phyloP scores from a whole-genome alignment of 139 green algal genomes.

The Picochlorum costavermella region DNA sequence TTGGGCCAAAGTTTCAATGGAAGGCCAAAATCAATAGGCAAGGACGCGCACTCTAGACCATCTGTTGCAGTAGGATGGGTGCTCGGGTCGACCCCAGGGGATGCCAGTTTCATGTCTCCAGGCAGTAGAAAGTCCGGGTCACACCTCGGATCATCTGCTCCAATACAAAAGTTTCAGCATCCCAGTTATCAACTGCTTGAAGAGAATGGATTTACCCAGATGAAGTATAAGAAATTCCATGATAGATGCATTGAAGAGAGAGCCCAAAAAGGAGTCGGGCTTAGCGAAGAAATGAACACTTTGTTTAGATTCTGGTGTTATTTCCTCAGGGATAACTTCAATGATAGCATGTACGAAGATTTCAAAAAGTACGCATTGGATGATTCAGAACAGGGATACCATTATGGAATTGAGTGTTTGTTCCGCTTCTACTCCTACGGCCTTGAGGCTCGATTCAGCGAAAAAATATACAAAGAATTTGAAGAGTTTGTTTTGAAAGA shows the following conservation, averaged over 20 bases:
- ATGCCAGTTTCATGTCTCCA: constrained; percentile 7
- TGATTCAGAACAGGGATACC: constrained; percentile 54
- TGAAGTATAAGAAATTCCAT: constrained; percentile 80
- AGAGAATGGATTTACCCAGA: constrained; percentile 89
- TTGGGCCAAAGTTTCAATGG: constrained; percentile 25
- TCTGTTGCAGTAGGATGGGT: constrained; percentile 59
- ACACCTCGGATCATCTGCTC: constrained; percentile 27
- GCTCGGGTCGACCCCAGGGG: constrained; percentile 62
- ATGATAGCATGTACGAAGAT: constrained; percentile 82
- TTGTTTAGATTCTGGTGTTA: constrained; percentile 98
- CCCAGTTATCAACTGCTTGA: constrained; percentile 84
- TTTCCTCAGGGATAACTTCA: constrained; percentile 92
- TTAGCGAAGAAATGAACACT: constrained; percentile 95
- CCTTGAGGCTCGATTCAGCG: constrained; percentile 70
- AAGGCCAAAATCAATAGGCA: neutral
- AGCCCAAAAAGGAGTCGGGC: constrained; percentile 39
- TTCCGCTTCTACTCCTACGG: constrained; percentile 91
- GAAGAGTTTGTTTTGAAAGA: constrained; percentile 74
- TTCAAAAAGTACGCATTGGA: constrained; percentile 63
- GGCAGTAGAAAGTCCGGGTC: constrained; percentile 24
- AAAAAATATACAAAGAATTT: constrained; percentile 77
- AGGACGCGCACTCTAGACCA: constrained; percentile 35
- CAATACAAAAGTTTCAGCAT: constrained; percentile 80
- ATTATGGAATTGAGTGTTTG: constrained; percentile 95
- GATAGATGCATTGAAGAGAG: constrained; percentile 81